These are phyloP conservation scores for Coniochaeta sp. DNA, from an alignment of 2,329 filamentous ascomycete species.

Conservation along the genomic window DNA sequence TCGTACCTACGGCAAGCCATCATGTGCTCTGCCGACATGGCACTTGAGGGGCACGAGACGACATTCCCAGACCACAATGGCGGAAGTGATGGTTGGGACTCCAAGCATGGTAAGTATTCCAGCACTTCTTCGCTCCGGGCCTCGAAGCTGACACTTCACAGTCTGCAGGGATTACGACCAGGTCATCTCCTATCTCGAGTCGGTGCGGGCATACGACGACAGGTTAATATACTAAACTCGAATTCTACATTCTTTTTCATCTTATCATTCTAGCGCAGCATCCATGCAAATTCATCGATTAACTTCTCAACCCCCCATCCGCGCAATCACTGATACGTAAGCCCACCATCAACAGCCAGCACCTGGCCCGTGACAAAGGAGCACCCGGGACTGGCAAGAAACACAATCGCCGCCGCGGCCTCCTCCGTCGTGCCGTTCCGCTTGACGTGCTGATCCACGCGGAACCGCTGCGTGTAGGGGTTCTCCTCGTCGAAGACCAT, in stretches of 20 bases:
- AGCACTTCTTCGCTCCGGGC: neutral
- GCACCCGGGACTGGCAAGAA: constrained; percentile 13
- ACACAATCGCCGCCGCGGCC: constrained; percentile 13
- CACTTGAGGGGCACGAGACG: constrained; percentile 37
- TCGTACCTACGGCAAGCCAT: constrained; percentile 40
- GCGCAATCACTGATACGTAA: no score
- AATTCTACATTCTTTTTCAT: neutral
- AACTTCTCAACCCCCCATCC: no score
- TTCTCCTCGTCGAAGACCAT: constrained; percentile 12
- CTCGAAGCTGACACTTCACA: constrained; percentile 8
- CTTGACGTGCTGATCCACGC: constrained; percentile 13
- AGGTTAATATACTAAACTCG: constrained; percentile 31
- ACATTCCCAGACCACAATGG: constrained; percentile 39
- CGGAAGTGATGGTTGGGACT: constrained; percentile 39
- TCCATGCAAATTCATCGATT: no score
- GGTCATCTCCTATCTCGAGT: constrained; percentile 34
- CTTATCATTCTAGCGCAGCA: no score
- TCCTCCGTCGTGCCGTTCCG: constrained; percentile 14
- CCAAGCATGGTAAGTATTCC: constrained; percentile 31
- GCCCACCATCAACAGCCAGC: constrained; percentile 14
- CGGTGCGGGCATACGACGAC: constrained; percentile 36
- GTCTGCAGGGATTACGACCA: constrained; percentile 36
- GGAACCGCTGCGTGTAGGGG: constrained; percentile 8
- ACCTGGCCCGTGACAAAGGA: constrained; percentile 16
- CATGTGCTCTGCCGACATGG: constrained; percentile 38